A percentile compares a stretch with the other conserved stretches of the same genome.
phyloP scores from a whole-genome alignment of 78 protist species.

The Fonticula alba region DNA sequence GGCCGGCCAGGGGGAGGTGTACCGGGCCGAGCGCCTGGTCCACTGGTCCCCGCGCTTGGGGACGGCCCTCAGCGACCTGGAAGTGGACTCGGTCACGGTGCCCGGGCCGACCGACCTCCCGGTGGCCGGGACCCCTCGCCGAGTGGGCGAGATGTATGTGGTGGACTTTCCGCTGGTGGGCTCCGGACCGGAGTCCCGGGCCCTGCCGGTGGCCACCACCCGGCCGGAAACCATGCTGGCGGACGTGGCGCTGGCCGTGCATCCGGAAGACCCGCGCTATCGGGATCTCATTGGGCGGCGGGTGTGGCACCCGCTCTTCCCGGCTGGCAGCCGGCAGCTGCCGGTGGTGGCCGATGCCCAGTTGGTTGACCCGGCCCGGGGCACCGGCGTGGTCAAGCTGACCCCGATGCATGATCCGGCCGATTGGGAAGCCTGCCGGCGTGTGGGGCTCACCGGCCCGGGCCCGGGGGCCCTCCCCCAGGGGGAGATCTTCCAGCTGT shows the following conservation, averaged over 20 bases:
- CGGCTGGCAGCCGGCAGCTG: conserved; percentile 22
- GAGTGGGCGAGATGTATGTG: neutral
- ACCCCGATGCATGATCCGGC: conserved; percentile 90
- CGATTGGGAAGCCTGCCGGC: too few species aligned
- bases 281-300: conserved; percentile 57
- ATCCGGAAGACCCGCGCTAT: conserved; percentile 82
- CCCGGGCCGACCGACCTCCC: conserved; percentile 18
- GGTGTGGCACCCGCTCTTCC: conserved; percentile 58
- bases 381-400: conserved; percentile 93
- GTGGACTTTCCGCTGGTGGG: neutral
- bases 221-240: conserved; percentile 98
- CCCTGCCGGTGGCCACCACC: conserved; percentile 89
- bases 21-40: conserved; percentile 67
- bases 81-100: conserved; percentile 70
- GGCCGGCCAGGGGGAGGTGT: conserved; percentile 52
- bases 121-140: conserved; percentile 62
- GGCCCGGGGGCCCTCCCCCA: neutral
- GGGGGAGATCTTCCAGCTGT: neutral
- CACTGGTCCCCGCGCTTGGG: conserved; percentile 91
- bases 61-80: conserved; percentile 94
- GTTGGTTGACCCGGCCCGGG: conserved; percentile 74
- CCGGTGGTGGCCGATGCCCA: conserved; percentile 77
- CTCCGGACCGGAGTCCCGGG: conserved; percentile 21
- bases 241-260: conserved; percentile 95
- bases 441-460: neutral